phyloP scores from a whole-genome alignment of 345 rosid species.

The Cardiospermum halicacabum region DNA sequence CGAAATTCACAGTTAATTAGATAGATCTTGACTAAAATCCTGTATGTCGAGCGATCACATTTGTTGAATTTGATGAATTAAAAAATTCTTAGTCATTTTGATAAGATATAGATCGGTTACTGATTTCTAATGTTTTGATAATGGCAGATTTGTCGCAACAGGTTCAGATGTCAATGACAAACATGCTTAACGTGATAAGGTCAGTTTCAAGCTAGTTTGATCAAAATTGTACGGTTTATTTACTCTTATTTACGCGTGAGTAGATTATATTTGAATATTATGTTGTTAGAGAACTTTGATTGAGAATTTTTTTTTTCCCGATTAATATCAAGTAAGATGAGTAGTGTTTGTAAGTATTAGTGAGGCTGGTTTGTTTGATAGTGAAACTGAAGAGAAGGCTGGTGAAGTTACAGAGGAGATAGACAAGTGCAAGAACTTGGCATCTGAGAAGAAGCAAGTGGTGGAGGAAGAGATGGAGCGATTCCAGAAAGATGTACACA shows the following conservation, averaged over 20 bases:
- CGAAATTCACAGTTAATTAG: background rate
- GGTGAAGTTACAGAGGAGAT: constrained; percentile 64
- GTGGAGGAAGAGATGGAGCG: constrained; percentile 71
- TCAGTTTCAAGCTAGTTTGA: constrained; percentile 25
- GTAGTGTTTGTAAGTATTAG: too few species aligned
- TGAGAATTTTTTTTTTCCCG: too few species aligned
- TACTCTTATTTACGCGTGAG: background rate
- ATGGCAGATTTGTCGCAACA: constrained; percentile 77
- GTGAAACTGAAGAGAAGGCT: constrained; percentile 80
- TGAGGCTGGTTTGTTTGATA: too few species aligned
- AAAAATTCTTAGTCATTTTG: too few species aligned
- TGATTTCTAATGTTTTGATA: background rate
- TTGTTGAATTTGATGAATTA: too few species aligned
- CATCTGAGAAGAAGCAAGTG: constrained; percentile 59
- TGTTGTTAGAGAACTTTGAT: too few species aligned
- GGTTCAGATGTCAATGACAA: constrained; percentile 68
- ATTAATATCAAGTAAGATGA: too few species aligned
- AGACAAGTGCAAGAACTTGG: constrained; percentile 62
- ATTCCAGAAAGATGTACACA: constrained; percentile 81
- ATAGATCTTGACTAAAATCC: background rate
- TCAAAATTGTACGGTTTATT: background rate
- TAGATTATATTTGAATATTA: too few species aligned
- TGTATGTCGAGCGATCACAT: too few species aligned
- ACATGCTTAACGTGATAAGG: constrained; percentile 83
- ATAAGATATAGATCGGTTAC: too few species aligned